Percentiles rank a stretch among this genome's conserved stretches.
Evolutionary conservation across 371 early-diverging fungal genomes (phyloP).

Genomic region (Mortierella sp.): DNA sequence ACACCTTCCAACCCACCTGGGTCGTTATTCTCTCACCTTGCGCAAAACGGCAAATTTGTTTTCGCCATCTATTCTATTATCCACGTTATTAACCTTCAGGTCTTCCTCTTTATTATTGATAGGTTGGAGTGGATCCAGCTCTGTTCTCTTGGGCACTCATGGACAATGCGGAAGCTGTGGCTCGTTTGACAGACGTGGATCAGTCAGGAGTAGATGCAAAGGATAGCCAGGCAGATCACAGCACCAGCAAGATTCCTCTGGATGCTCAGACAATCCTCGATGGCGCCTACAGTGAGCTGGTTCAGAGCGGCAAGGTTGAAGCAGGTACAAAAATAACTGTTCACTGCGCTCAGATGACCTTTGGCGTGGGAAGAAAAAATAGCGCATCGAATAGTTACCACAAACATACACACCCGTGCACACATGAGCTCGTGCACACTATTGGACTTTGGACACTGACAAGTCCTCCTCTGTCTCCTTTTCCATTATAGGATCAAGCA

Average conservation of each 20-base stretch:
- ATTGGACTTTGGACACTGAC: background rate
- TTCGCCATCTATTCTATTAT: background rate
- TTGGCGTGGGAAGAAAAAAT: conserved; percentile 10
- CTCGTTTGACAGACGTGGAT: conserved; percentile 59
- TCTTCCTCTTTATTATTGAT: conserved; percentile 12
- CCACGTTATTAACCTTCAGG: background rate
- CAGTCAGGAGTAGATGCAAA: conserved; percentile 15
- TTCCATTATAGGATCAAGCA: conserved; percentile 66
- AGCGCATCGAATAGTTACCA: background rate
- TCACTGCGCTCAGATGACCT: background rate
- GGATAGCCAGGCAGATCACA: conserved; percentile 9
- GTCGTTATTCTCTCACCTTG: background rate
- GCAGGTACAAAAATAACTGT: conserved; percentile 60
- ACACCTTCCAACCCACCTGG: background rate
- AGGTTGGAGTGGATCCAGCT: conserved; percentile 66
- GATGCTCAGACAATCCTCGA: conserved; percentile 74
- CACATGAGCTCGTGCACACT: background rate
- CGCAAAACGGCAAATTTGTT: background rate
- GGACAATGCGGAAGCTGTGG: conserved; percentile 76
- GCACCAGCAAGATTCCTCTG: conserved; percentile 48
- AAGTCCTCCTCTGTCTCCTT: background rate
- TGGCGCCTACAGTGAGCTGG: conserved; percentile 69
- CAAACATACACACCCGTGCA: background rate
- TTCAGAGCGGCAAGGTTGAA: conserved; percentile 69
- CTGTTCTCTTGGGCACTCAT: conserved; percentile 79